phyloP scores from a whole-genome alignment of 2,329 filamentous ascomycete genomes.

The Penicillium sp. region DNA sequence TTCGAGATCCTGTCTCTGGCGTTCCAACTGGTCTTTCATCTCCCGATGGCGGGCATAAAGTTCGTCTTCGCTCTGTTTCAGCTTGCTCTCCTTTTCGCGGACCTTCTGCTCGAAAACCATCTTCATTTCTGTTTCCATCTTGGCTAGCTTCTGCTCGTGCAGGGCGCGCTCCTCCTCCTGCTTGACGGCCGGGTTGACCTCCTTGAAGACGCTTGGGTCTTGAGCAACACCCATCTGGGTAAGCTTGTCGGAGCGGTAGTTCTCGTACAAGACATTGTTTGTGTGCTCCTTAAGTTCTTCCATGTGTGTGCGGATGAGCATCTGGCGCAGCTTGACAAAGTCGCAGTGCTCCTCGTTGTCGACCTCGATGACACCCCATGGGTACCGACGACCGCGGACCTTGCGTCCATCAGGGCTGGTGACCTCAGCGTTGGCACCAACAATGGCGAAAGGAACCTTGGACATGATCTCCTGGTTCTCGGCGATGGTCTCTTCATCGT shows the following conservation, averaged over 20 bases:
- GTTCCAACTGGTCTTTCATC: constrained; percentile 99
- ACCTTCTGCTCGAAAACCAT: constrained; percentile 99
- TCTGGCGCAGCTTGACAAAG: constrained; percentile 99
- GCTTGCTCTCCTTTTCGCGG: constrained; percentile 97
- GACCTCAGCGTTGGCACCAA: constrained; percentile 94
- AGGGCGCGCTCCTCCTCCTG: constrained; percentile 97
- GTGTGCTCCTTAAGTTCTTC: constrained; percentile 99
- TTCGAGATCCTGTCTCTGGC: constrained; percentile 89
- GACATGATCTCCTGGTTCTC: constrained; percentile 99
- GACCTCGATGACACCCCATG: constrained; percentile 98
- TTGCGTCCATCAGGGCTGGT: constrained; percentile 87
- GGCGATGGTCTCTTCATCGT: constrained; percentile 98
- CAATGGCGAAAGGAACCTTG: constrained; percentile 97
- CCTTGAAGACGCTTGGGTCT: constrained; percentile 99
- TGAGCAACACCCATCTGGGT: constrained; percentile 97
- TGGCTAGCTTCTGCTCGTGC: constrained; percentile 99
- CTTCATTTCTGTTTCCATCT: constrained; percentile 99
- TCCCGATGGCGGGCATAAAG: constrained; percentile 95
- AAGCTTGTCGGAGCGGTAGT: constrained; percentile 99
- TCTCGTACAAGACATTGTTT: constrained; percentile 98
- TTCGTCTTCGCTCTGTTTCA: constrained; percentile 99
- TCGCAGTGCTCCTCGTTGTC: constrained; percentile 99
- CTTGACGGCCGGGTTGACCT: constrained; percentile 99
- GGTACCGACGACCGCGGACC: constrained; percentile 92
- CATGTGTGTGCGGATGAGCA: constrained; percentile 99